These are phyloP conservation scores for Trichothecium roseum DNA, from an alignment of 2,329 filamentous ascomycete species.

Conservation along the genomic window DNA sequence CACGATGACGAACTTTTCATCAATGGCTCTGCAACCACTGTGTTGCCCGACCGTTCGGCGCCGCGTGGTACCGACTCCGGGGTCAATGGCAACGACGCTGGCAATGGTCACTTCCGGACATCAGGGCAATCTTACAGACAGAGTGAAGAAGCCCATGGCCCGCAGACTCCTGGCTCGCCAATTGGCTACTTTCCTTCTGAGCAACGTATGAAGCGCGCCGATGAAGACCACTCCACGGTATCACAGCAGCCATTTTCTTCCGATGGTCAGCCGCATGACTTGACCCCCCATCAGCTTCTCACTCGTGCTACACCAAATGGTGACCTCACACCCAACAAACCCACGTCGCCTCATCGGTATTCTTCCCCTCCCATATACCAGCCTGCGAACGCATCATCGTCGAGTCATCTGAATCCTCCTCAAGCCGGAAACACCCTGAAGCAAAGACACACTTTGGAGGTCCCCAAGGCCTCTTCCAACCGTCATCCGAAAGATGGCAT, in stretches of 20 bases:
- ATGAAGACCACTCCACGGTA: no score
- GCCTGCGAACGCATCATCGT: constrained; percentile 23
- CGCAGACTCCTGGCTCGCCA: neutral
- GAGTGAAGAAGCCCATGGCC: neutral
- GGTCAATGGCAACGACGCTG: constrained; percentile 10
- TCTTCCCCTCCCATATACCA: constrained; percentile 54
- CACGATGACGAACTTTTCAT: constrained; percentile 10
- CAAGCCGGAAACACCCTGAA: constrained; percentile 45
- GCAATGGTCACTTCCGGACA: neutral
- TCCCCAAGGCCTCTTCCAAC: constrained; percentile 58
- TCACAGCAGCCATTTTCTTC: no score
- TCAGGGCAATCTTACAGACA: no score
- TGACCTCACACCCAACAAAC: no score
- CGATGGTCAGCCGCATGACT: no score
- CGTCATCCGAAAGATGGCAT: constrained; percentile 64
- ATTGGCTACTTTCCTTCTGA: neutral
- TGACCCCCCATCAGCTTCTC: no score
- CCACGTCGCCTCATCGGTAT: constrained; percentile 39
- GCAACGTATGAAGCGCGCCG: no score
- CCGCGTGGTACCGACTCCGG: constrained; percentile 9
- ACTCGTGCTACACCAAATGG: no score
- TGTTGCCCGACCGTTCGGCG: constrained; percentile 18
- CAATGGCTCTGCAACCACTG: constrained; percentile 14
- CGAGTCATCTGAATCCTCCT: constrained; percentile 39
- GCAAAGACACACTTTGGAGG: constrained; percentile 81